These are phyloP conservation scores for Lepidium campestre DNA, from an alignment of 441 rosid species.

Conservation along the genomic window DNA sequence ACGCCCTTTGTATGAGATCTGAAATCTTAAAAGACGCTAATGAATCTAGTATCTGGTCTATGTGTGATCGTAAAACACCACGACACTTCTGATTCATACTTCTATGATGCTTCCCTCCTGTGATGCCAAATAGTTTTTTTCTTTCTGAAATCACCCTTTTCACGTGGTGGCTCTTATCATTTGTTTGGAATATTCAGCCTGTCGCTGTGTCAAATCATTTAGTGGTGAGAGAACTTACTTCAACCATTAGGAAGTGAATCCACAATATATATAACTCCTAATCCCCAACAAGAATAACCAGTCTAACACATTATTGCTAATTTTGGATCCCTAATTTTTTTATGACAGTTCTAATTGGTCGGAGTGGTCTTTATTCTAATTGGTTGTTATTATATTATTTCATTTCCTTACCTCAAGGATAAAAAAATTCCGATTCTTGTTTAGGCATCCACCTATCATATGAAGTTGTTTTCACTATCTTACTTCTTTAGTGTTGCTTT, in stretches of 20 bases:
- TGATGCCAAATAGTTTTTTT: not conserved
- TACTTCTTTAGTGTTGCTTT: not conserved
- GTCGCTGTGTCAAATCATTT: not conserved
- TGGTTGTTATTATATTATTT: not conserved
- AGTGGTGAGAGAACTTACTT: not conserved
- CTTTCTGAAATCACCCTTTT: not conserved
- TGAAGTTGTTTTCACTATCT: conserved; percentile 8
- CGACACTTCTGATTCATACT: not conserved
- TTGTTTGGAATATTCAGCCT: not conserved
- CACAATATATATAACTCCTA: not conserved
- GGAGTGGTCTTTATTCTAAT: not conserved
- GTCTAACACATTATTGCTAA: not conserved
- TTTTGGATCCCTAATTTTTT: not conserved
- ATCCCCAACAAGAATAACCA: not conserved
- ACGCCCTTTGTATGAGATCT: conserved; percentile 1
- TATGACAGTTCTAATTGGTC: not conserved
- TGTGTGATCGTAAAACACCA: not conserved
- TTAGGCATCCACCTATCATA: not conserved
- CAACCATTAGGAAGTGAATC: not conserved
- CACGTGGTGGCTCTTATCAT: not conserved
- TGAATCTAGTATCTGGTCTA: not conserved
- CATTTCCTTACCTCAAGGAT: not conserved
- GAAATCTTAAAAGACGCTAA: not conserved
- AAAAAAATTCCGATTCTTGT: not conserved
- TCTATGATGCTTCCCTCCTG: not conserved